These are phyloP conservation scores for Sungouiozyma ichnusensis DNA, from an alignment of 805 yeast genomes.

Conservation along the genomic window DNA sequence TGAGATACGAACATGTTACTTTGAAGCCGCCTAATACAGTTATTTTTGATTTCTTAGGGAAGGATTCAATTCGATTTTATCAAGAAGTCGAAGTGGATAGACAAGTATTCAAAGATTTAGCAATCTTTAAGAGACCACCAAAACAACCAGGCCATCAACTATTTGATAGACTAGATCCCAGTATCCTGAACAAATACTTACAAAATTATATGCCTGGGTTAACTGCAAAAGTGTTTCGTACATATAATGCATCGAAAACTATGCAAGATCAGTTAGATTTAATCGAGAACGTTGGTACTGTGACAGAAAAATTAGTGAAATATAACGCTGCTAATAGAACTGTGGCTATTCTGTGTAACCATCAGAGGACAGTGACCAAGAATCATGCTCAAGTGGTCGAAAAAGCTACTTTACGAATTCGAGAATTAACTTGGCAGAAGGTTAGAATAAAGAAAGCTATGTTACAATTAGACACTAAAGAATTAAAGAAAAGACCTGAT, in stretches of 20 bases:
- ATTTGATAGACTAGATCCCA: slow-evolving; percentile 82
- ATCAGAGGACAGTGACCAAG: slow-evolving; percentile 86
- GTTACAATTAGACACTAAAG: slow-evolving; percentile 46
- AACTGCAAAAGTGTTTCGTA: slow-evolving; percentile 95
- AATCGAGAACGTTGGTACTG: slow-evolving; percentile 78
- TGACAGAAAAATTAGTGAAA: slow-evolving; percentile 74
- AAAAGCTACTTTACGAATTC: slow-evolving; percentile 64
- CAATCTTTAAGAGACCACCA: slow-evolving; percentile 80
- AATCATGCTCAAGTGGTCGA: slow-evolving; percentile 73
- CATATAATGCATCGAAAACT: slow-evolving; percentile 90
- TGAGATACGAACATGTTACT: slow-evolving; percentile 81
- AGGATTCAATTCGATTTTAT: slow-evolving; percentile 83
- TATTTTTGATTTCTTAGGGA: slow-evolving; percentile 87
- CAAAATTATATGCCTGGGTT: slow-evolving; percentile 87
- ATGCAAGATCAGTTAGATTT: slow-evolving; percentile 91
- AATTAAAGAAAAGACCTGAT: slow-evolving; percentile 39
- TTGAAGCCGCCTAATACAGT: slow-evolving; percentile 79
- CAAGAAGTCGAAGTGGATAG: slow-evolving; percentile 87
- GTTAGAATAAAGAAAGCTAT: slow-evolving; percentile 64
- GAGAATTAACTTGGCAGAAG: slow-evolving; percentile 79
- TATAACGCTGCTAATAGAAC: slow-evolving; percentile 93
- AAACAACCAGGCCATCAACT: slow-evolving; percentile 87
- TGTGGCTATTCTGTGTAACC: slow-evolving; percentile 93
- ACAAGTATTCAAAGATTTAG: slow-evolving; percentile 85
- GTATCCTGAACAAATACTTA: slow-evolving; percentile 71